Base-by-base conservation (phyloP, 257 asterid genomes). In the Ophiorrhiza pumila region DNA sequence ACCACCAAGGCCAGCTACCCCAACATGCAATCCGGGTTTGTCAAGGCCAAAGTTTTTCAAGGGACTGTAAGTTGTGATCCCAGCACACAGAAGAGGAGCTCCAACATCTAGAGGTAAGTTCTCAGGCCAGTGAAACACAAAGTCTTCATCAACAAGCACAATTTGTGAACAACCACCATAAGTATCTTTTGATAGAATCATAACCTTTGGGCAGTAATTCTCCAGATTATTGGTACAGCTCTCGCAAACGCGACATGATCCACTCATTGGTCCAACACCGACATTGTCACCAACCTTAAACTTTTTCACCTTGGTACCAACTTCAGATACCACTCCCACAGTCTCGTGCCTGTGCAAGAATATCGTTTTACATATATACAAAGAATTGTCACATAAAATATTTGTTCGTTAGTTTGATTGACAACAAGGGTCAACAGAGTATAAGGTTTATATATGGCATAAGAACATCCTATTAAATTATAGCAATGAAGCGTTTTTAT, bases 201-300 rank as follows among this genome's bases (percentile, higher is more conserved):
- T 45, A 9, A 10, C 50, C 7, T 1, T 39, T 0, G 84, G 71
- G 42, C 85, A 82, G 71, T 86, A 82, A 4, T 77, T 82, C 10
- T 82, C 88, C 0, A 63, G 82, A 65, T 84, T 70, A 1, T 65
- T 59, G 2, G 9, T 4, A 14, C 85, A 83, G 10, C 39, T 69
- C 2, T 76, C 80, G 15, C 88, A 86, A 0, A 59, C 4, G 2
- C 80, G 69, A 42, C 88, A 82, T 2, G 88, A 86, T 34, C 80
- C 84, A 0, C 78, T 83, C 5, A 82, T 23, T 52, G 72, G 78
- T 69, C 87, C 91, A 4, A 82, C 88, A 5, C 90, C 90, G 2
- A 83, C 85, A 64, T 81, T 83, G 76, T 86, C 86, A 2, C 88
- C 90, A 15, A 73, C 71, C 31, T 78, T 86, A 64, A 79, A 68